Percentiles rank a stretch among this genome's conserved stretches.
Conservation (phyloP, 2,329 filamentous ascomycete species). For the Colletotrichum caudatum region DNA sequence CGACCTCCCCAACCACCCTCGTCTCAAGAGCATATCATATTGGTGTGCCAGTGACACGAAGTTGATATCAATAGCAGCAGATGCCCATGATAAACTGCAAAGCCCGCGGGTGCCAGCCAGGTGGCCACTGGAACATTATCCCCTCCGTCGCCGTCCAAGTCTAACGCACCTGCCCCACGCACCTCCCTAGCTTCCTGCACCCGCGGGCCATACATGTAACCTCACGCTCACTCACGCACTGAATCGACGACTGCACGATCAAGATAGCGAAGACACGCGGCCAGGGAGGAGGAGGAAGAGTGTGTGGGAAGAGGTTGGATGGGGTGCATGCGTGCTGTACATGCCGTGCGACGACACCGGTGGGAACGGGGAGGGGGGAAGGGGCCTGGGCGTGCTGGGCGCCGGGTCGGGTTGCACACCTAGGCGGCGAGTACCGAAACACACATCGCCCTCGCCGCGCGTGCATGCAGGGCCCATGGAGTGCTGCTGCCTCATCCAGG, state of each 20-base stretch:
- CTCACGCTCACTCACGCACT: background rate
- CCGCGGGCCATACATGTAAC: background rate
- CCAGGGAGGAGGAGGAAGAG: background rate
- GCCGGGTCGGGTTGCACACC: background rate
- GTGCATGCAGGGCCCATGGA: background rate
- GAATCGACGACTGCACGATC: conserved; percentile 1
- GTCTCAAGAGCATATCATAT: background rate
- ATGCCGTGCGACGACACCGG: conserved; percentile 31
- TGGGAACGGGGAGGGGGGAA: background rate
- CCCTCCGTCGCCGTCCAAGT: background rate
- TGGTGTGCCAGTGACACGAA: background rate
- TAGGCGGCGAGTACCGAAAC: background rate
- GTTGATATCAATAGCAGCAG: background rate
- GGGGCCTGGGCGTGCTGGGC: background rate
- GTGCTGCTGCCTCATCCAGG: conserved; percentile 1
- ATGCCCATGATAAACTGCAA: background rate
- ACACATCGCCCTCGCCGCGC: background rate
- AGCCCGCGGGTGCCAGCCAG: background rate
- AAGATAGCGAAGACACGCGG: background rate
- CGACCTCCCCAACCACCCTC: background rate
- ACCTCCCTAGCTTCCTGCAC: background rate
- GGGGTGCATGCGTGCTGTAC: conserved; percentile 17
- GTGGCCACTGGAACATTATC: background rate
- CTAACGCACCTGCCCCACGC: background rate
- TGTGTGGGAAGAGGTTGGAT: background rate